Conservation (phyloP, 805 yeast genomes). For the Candida nonsorbophila region DNA sequence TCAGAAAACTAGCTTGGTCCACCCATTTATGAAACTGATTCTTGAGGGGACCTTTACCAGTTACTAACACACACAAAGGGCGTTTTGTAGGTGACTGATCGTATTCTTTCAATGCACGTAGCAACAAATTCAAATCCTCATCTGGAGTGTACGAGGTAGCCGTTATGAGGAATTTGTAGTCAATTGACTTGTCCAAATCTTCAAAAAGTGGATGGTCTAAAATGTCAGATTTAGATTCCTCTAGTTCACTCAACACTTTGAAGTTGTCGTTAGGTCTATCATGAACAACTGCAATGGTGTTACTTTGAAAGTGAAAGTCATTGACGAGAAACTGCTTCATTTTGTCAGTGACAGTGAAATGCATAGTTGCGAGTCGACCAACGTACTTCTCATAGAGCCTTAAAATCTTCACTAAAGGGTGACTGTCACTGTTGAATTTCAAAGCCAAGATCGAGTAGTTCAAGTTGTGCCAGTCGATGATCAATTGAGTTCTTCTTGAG, state of each 20-base stretch:
- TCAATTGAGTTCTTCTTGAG: constrained; percentile 52
- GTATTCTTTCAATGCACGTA: constrained; percentile 62
- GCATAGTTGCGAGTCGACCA: constrained; percentile 60
- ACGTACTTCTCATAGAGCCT: constrained; percentile 58
- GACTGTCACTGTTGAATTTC: constrained; percentile 46
- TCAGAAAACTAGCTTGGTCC: constrained; percentile 34
- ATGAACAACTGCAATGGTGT: constrained; percentile 58
- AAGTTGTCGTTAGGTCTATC: constrained; percentile 82
- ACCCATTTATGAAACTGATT: constrained; percentile 46
- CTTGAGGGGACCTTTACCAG: constrained; percentile 92
- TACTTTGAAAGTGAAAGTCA: constrained; percentile 46
- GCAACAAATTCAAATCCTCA: constrained; percentile 71
- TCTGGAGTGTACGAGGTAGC: constrained; percentile 96
- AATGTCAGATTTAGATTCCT: constrained; percentile 28
- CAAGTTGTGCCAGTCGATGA: constrained; percentile 96
- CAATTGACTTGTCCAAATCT: constrained; percentile 14
- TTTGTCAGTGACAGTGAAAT: constrained; percentile 74
- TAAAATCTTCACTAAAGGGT: constrained; percentile 59
- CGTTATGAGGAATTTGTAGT: constrained; percentile 67
- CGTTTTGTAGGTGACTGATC: constrained; percentile 40
- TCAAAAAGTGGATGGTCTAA: constrained; percentile 20
- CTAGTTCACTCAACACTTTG: constrained; percentile 35
- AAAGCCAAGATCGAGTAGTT: constrained; percentile 79
- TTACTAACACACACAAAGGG: constrained; percentile 66
- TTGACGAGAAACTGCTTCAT: constrained; percentile 58